Evolutionary conservation across 2,329 filamentous ascomycete species (phyloP).

Genomic region (Fusarium floridanum): DNA sequence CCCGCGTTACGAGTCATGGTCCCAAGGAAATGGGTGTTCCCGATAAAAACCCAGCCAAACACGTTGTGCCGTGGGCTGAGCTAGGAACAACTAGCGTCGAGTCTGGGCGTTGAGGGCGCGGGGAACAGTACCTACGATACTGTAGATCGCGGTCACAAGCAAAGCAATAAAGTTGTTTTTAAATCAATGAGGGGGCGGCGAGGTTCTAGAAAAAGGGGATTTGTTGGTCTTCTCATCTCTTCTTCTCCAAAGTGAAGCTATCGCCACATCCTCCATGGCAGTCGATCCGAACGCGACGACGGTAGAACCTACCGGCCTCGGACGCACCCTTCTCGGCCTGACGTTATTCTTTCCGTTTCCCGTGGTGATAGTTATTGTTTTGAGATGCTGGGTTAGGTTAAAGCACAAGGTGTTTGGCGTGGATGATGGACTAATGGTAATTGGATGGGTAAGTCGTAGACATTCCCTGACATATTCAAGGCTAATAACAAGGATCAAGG

Average conservation of each 20-base stretch:
- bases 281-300: constrained; percentile 11
- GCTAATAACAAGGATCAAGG: not conserved
- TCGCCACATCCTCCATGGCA: constrained; percentile 6
- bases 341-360: constrained; percentile 1
- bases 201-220: not conserved
- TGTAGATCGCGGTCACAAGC: not conserved
- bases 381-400: not conserved
- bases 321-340: not conserved
- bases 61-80: not conserved
- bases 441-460: not conserved
- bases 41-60: not conserved
- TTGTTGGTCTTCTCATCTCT: not conserved
- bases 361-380: not conserved
- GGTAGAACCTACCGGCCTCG: constrained; percentile 4
- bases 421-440: not conserved
- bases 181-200: not conserved
- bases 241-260: not conserved
- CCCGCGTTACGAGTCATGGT: not conserved
- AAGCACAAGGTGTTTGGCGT: not conserved
- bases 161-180: not conserved
- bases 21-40: not conserved
- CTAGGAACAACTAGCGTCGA: not conserved
- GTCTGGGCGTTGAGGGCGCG: not conserved
- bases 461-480: not conserved
- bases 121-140: not conserved